Percentiles rank a stretch among this genome's conserved stretches.
Evolutionary conservation across 164 flowering plant genomes (phyloP).

Genomic region (Chimonanthus salicifolius): DNA sequence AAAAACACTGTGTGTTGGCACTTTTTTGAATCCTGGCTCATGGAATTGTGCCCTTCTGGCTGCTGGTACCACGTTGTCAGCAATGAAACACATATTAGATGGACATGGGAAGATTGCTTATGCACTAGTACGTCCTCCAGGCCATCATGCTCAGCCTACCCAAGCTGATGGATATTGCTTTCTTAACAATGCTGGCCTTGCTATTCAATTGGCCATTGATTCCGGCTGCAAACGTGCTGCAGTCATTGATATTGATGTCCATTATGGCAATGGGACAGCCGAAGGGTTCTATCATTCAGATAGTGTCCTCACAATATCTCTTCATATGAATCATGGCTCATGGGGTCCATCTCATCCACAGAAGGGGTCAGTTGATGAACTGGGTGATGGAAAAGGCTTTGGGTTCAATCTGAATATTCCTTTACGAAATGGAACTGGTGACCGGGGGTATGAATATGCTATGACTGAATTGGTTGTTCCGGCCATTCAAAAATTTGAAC

Average conservation of each 20-base stretch:
- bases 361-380: slow-evolving; percentile 63
- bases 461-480: slow-evolving; percentile 69
- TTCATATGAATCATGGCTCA: slow-evolving; percentile 96
- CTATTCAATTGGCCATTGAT: slow-evolving; percentile 61
- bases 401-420: slow-evolving; percentile 88
- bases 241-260: slow-evolving; percentile 92
- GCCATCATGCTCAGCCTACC: slow-evolving; percentile 96
- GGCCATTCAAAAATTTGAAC: slow-evolving; percentile 61
- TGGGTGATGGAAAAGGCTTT: slow-evolving; percentile 74
- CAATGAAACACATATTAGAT: slow-evolving; percentile 75
- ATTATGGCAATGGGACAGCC: slow-evolving; percentile 94
- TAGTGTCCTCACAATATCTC: slow-evolving; percentile 76
- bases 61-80: slow-evolving; percentile 79
- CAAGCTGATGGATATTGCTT: slow-evolving; percentile 97
- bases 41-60: slow-evolving; percentile 84
- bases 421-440: slow-evolving; percentile 88
- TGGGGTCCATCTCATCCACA: slow-evolving; percentile 99
- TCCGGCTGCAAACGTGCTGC: slow-evolving; percentile 61
- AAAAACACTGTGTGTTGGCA: slow-evolving; percentile 55
- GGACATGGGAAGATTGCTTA: slow-evolving; percentile 64
- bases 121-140: slow-evolving; percentile 93
- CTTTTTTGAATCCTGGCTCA: slow-evolving; percentile 81
- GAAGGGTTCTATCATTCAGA: slow-evolving; percentile 75
- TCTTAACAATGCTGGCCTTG: slow-evolving; percentile 87
- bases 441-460: slow-evolving; percentile 66